phyloP scores from a whole-genome alignment of 2,329 filamentous ascomycete species.

The Fusarium sambucinum region DNA sequence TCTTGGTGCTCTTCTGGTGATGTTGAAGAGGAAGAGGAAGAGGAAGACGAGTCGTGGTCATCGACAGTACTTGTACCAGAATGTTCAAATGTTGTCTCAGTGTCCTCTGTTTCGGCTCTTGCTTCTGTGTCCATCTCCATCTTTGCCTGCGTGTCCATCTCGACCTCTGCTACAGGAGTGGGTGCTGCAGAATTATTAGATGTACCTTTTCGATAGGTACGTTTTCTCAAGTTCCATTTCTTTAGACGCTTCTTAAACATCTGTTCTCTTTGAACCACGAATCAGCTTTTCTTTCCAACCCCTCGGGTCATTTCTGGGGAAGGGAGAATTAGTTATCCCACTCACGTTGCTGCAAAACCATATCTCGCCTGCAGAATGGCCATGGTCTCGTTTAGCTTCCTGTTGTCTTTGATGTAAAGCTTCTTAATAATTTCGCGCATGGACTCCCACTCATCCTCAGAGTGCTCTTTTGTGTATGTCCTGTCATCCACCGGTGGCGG shows the following conservation, averaged over 20 bases:
- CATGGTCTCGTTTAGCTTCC: conserved; percentile 55
- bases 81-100: conserved; percentile 34
- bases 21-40: conserved; percentile 32
- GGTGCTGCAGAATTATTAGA: conserved; percentile 36
- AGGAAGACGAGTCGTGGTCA: conserved; percentile 29
- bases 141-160: background rate
- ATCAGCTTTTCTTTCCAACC: conserved; percentile 29
- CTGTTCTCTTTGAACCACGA: conserved; percentile 49
- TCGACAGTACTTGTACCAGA: conserved; percentile 32
- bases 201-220: conserved; percentile 51
- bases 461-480: conserved; percentile 52
- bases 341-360: conserved; percentile 56
- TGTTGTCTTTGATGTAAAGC: conserved; percentile 53
- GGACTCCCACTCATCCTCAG: conserved; percentile 53
- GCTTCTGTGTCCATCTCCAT: background rate
- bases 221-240: conserved; percentile 56
- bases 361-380: conserved; percentile 51
- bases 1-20: conserved; percentile 29
- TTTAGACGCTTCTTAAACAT: conserved; percentile 57
- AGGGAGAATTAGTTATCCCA: conserved; percentile 13
- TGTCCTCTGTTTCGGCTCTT: conserved; percentile 2
- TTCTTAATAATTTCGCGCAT: conserved; percentile 51
- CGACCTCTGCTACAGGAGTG: background rate
- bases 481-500: conserved; percentile 43
- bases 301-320: background rate